Conservation (phyloP, 371 early-diverging fungal genomes). For the Rhizomucor pusillus region DNA sequence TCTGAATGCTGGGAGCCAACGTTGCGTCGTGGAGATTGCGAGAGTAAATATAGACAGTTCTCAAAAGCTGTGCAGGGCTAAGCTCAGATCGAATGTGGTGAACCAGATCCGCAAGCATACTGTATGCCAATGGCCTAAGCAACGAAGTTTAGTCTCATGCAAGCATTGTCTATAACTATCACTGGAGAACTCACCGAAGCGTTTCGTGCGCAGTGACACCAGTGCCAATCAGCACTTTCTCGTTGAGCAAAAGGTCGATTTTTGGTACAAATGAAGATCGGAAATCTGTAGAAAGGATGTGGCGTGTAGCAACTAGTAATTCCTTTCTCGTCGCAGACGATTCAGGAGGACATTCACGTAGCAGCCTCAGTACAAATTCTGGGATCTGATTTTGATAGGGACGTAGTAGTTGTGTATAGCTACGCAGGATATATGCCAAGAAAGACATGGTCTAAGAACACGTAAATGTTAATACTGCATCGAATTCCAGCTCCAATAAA, state of each 20-base stretch:
- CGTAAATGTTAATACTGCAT: neutral
- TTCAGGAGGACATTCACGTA: constrained; percentile 94
- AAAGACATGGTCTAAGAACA: constrained; percentile 88
- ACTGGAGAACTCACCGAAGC: constrained; percentile 51
- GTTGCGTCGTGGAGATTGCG: constrained; percentile 87
- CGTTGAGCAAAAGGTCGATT: constrained; percentile 86
- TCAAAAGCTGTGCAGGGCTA: constrained; percentile 70
- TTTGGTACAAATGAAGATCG: constrained; percentile 83
- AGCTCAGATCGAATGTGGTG: constrained; percentile 91
- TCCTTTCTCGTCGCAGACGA: constrained; percentile 93
- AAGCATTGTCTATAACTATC: neutral
- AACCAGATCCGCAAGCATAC: constrained; percentile 93
- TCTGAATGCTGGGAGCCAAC: constrained; percentile 88
- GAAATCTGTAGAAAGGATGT: constrained; percentile 91
- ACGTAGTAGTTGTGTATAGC: constrained; percentile 66
- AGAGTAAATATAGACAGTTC: constrained; percentile 87
- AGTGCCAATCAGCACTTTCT: constrained; percentile 88
- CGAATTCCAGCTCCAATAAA: neutral
- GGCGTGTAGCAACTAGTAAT: constrained; percentile 92
- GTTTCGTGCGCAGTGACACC: constrained; percentile 93
- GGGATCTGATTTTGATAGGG: constrained; percentile 85
- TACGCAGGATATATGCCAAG: constrained; percentile 89
- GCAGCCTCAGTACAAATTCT: constrained; percentile 80
- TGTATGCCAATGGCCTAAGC: constrained; percentile 83
- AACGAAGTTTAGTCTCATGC: neutral